Evolutionary conservation across 257 asterid species (phyloP).

Genomic region (Solanum sparsipilum): DNA sequence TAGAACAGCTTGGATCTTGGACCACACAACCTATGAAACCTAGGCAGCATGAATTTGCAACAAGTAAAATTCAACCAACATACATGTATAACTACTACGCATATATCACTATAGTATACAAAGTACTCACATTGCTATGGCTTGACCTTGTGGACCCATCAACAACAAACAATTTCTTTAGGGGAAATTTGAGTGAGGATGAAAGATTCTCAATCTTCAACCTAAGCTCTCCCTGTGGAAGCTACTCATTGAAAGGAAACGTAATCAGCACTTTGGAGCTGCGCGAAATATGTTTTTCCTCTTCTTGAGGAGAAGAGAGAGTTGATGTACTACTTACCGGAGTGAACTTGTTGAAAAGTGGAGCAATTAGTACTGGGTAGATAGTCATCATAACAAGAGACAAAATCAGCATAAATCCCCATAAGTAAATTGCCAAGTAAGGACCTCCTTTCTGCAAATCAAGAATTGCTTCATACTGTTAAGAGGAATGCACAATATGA

Average conservation of each 20-base stretch:
- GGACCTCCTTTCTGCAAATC: slow-evolving; percentile 98
- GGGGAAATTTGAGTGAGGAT: slow-evolving; percentile 79
- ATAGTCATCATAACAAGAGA: slow-evolving; percentile 94
- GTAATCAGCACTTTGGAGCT: background rate
- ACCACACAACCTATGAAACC: background rate
- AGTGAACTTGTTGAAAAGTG: slow-evolving; percentile 97
- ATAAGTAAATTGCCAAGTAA: slow-evolving; percentile 85
- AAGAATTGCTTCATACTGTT: slow-evolving; percentile 1
- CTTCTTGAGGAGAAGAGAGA: background rate
- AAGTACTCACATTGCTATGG: slow-evolving; percentile 87
- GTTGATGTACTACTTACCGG: slow-evolving; percentile 42
- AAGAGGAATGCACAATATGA: background rate
- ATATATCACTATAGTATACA: background rate
- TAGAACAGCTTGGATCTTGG: background rate
- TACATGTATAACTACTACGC: background rate
- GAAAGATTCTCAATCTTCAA: slow-evolving; percentile 80
- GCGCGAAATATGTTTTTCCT: background rate
- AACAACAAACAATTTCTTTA: slow-evolving; percentile 85
- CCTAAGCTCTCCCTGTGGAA: slow-evolving; percentile 86
- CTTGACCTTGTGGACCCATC: slow-evolving; percentile 99
- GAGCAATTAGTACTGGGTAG: slow-evolving; percentile 89
- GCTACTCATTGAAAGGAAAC: slow-evolving; percentile 32
- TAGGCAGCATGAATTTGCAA: background rate
- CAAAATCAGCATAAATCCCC: slow-evolving; percentile 81
- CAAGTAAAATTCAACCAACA: background rate